These are phyloP conservation scores for Tilletia indica DNA, from an alignment of 1,284 basidiomycete species.

Conservation along the genomic window DNA sequence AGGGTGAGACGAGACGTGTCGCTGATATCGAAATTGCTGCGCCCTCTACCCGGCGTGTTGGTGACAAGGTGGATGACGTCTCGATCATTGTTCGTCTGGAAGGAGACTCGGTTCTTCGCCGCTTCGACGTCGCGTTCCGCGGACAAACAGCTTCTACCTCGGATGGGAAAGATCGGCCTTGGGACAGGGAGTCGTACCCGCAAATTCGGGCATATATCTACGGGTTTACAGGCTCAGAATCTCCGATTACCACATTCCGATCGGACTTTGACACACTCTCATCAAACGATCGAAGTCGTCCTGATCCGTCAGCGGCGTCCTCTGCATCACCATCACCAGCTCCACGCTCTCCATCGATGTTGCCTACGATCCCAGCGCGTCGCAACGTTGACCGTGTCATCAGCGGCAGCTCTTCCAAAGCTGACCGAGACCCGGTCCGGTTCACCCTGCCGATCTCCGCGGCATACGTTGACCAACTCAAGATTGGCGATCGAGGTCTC, in stretches of 20 bases:
- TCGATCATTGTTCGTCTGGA: too few species aligned
- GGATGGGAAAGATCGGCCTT: neutral
- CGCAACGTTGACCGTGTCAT: neutral
- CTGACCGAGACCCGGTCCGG: neutral
- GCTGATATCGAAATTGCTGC: neutral
- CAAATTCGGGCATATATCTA: too few species aligned
- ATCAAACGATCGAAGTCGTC: neutral
- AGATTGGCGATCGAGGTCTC: constrained; percentile 19
- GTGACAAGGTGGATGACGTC: too few species aligned
- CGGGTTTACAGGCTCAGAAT: neutral
- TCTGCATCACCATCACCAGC: neutral
- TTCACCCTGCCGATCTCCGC: neutral
- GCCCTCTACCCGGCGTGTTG: neutral
- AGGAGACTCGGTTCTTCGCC: too few species aligned
- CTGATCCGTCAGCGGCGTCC: neutral
- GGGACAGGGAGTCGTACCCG: neutral
- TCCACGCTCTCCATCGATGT: neutral
- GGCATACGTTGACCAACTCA: neutral
- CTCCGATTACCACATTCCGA: constrained; percentile 35
- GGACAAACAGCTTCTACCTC: neutral
- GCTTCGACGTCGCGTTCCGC: too few species aligned
- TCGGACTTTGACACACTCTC: constrained; percentile 43
- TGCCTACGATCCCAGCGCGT: neutral
- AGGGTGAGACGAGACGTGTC: neutral
- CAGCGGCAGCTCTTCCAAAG: neutral